Evolutionary conservation across 345 rosid species (phyloP).

Genomic region (Combretum micranthum): DNA sequence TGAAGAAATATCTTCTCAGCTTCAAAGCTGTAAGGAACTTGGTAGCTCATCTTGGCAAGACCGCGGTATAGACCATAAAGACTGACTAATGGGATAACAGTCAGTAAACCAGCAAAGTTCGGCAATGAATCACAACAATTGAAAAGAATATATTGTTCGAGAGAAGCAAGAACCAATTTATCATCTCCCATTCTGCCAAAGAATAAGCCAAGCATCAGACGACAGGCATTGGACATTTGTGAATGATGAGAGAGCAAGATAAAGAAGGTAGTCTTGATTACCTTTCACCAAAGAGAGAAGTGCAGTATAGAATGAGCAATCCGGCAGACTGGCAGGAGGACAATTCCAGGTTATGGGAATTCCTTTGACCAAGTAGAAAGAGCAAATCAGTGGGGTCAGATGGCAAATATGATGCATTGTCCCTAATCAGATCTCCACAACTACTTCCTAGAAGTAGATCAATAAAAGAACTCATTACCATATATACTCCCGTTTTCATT

Average conservation of each 20-base stretch:
- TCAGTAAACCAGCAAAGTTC: conserved; percentile 15
- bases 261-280: conserved; percentile 21
- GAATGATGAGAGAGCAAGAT: conserved; percentile 7
- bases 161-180: conserved; percentile 60
- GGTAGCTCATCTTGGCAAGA: conserved; percentile 41
- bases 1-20: conserved; percentile 77
- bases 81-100: conserved; percentile 44
- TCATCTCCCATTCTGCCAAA: conserved; percentile 79
- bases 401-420: conserved; percentile 60
- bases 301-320: conserved; percentile 58
- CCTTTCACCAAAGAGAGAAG: conserved; percentile 74
- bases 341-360: conserved; percentile 39
- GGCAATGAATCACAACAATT: conserved; percentile 33
- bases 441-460: conserved; percentile 56
- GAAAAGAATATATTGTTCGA: conserved; percentile 77
- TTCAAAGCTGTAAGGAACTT: conserved; percentile 69
- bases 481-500: conserved; percentile 62
- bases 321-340: conserved; percentile 66
- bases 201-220: conserved; percentile 17
- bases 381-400: conserved; percentile 79
- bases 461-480: conserved; percentile 68
- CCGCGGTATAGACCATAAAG: conserved; percentile 68
- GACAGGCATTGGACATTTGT: conserved; percentile 1
- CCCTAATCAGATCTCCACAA: conserved; percentile 49
- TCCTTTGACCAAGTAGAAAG: conserved; percentile 81